These are phyloP conservation scores for Podospora comata DNA, from an alignment of 495 filamentous ascomycete species.

Conservation along the genomic window DNA sequence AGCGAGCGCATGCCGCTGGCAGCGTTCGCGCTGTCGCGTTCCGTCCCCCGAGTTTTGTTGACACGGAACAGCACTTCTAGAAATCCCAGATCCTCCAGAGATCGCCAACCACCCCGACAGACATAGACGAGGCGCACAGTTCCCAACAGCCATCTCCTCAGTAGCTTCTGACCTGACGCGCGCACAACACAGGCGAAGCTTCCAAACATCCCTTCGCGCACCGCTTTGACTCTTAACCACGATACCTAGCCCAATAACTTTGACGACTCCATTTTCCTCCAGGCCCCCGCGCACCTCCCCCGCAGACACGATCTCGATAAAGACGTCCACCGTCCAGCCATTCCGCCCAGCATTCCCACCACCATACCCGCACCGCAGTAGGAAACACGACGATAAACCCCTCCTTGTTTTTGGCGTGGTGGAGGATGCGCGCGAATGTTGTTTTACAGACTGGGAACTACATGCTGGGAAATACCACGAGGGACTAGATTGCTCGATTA, in stretches of 20 bases:
- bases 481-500: slow-evolving; percentile 12
- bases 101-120: background rate
- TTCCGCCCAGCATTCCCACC: slow-evolving; percentile 3
- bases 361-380: background rate
- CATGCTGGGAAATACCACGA: slow-evolving; percentile 24
- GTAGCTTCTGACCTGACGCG: background rate
- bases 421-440: slow-evolving; percentile 30
- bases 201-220: background rate
- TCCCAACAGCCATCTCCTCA: background rate
- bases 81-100: background rate
- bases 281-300: background rate
- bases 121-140: background rate
- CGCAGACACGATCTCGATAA: background rate
- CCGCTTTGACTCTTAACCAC: background rate
- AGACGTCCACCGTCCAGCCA: background rate
- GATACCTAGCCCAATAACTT: background rate
- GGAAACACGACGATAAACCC: slow-evolving; percentile 4
- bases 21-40: slow-evolving; percentile 32
- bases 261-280: background rate
- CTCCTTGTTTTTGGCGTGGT: background rate
- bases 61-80: slow-evolving; percentile 19
- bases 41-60: slow-evolving; percentile 35
- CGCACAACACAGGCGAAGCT: background rate
- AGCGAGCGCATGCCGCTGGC: slow-evolving; percentile 3
- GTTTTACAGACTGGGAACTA: slow-evolving; percentile 25